Base-by-base conservation (phyloP, 1,284 basidiomycete genomes). In the Ustilago xerochloae region DNA sequence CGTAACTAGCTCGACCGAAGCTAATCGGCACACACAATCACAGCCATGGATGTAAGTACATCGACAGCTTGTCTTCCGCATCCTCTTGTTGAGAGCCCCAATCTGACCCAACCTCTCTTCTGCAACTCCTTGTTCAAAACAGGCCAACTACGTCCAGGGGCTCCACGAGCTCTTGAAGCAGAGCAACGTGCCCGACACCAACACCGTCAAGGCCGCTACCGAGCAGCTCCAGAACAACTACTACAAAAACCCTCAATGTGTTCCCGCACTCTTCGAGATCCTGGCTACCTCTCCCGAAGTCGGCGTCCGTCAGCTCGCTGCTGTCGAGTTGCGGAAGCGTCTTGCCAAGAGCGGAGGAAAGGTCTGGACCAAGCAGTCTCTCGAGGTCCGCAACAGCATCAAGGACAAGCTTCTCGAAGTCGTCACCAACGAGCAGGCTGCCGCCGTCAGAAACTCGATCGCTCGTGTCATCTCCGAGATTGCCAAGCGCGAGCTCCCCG, bases 251-350 rank as follows among this genome's bases (percentile, higher is more conserved):
- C 89, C 94, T 16, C 87, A 89, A 86, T 97, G 93, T 84, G 93
- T 99, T 68, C 90, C 95, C 52, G 94, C 93, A 28, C 89, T 99
- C 36, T 93, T 93, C 70, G 91, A 90, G 82, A 93, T 98, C 82
- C 88, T 95, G 57, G 91, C 92, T 32, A 92, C 89, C 81, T 92
- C 92, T 29, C 91, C 91, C 18, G 92, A 95, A 85, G 85, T 79
- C n/a, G 74, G 72, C 18, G 91, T 97, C 67, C 93, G 96, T 59
- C 97, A 99, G 90, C 90, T 99, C 22, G 93, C 95, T 51, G 94
- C 95, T n/a, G 95, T 99, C 63, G 97, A 99, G 87, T 88, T 98
- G 82, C 89, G 97, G 77, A 99, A 99, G 88, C 91, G 96, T 68
- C 89, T 99, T 62, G 86, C 88, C 26, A 89, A 90, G 84, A 91